Conservation (phyloP, 1,284 basidiomycete genomes). For the Pyrrhoderma lamaoense region DNA sequence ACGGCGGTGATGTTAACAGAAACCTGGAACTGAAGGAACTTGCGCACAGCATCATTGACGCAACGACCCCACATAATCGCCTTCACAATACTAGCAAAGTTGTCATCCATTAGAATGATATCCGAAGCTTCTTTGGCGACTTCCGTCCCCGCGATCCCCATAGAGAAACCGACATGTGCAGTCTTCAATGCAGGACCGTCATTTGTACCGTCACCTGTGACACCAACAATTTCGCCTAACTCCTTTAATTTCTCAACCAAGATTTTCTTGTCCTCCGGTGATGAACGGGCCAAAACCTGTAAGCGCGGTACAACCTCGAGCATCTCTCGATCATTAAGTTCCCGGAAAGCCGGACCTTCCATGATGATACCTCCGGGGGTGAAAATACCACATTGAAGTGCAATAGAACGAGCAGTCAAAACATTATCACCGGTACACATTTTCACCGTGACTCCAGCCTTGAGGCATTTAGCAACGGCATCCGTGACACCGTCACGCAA, state of each 20-base stretch:
- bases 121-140: constrained; percentile 99
- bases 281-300: constrained; percentile 88
- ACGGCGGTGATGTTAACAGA: constrained; percentile 96
- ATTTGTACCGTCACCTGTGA: constrained; percentile 98
- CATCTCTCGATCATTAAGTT: constrained; percentile 48
- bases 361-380: constrained; percentile 90
- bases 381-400: constrained; percentile 92
- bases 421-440: constrained; percentile 99
- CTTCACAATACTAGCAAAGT: constrained; percentile 92
- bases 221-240: constrained; percentile 90
- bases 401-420: constrained; percentile 89
- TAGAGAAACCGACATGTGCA: constrained; percentile 91
- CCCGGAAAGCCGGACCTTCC: constrained; percentile 83
- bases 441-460: constrained; percentile 92
- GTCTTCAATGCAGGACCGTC: constrained; percentile 96
- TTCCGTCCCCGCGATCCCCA: constrained; percentile 98
- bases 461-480: constrained; percentile 80
- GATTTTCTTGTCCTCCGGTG: constrained; percentile 94
- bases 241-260: constrained; percentile 85
- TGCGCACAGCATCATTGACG: constrained; percentile 95
- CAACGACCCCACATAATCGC: constrained; percentile 99
- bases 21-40: constrained; percentile 98
- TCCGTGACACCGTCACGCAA: constrained; percentile 84
- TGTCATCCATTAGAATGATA: constrained; percentile 98
- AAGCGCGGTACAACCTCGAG: constrained; percentile 61